Base-by-base conservation (phyloP, 345 rosid genomes). In the Gossypium turneri region DNA sequence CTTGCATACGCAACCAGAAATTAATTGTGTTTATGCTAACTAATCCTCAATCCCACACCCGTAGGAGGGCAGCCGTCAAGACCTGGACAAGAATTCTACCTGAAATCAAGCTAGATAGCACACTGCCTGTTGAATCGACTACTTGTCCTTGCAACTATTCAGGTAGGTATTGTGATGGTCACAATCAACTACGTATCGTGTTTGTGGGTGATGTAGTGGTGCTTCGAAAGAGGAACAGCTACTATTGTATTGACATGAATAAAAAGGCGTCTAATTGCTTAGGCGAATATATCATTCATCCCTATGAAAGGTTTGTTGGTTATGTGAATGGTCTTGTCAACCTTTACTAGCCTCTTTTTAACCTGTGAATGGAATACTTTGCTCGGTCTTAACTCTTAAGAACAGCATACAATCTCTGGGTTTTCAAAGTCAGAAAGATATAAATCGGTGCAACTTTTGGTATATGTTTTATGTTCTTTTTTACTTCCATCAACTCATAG, bases 321-420 rank as follows among this genome's bases (percentile, higher is more conserved):
- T 82, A 86, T 76, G 85, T 86, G 63, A 86, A 84, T 73, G 75
- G 79, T 74, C 83, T 86, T 58, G 83, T 84, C 16, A 81, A 82
- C 75, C 71, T 85, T 79, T 73, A 72, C 7, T 52, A 48, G 27
- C 52, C 5, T 68, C 48, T 52, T 34, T 34, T 34, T 34, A 34
- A 34, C 7, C 41, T 34, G 41, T 5, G 41, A 34, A 4, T 5
- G 7, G 41, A 34, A 4, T 34, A 34, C 41, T 34, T 34, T 34
- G 41, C 41, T 34, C 41, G 41, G 41, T 5, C 41, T 34, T 34
- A 34, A 34, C 41, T 34, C 41, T 34, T 34, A 34, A 34, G 41
- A 41, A 27, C 25, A 50, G 45, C 59, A 50, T 24, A 17, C 43
- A 13, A 38, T 51, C 51, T 47, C 16, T 55, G 7, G 47, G 27